Percentiles rank a stretch among this genome's conserved stretches.
These are phyloP conservation scores for Neonectria neomacrospora DNA, from an alignment of 2,329 filamentous ascomycete genomes.

Conservation along the genomic window DNA sequence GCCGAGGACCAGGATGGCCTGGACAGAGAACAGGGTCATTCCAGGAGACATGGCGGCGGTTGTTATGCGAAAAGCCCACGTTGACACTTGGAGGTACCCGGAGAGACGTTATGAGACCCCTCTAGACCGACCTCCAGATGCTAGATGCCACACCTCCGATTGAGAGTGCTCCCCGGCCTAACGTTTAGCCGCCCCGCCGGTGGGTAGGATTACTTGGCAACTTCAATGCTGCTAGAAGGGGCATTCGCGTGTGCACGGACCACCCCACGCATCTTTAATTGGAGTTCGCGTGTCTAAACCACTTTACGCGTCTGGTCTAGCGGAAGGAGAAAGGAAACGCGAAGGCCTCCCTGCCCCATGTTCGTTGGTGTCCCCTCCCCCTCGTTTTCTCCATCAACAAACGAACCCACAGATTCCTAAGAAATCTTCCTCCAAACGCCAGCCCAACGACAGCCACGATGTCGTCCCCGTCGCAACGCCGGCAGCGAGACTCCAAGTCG, in stretches of 20 bases:
- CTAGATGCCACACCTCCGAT: slow-evolving; percentile 42
- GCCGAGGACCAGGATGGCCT: slow-evolving; percentile 81
- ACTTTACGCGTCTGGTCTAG: slow-evolving; percentile 54
- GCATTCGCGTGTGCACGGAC: slow-evolving; percentile 44
- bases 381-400: slow-evolving; percentile 41
- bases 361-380: slow-evolving; percentile 38
- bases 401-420: slow-evolving; percentile 34
- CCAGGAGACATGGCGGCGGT: slow-evolving; percentile 71
- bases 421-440: slow-evolving; percentile 27
- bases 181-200: slow-evolving; percentile 47
- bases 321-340: slow-evolving; percentile 35
- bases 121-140: slow-evolving; percentile 49
- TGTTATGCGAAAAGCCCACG: slow-evolving; percentile 26
- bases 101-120: slow-evolving; percentile 42
- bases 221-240: slow-evolving; percentile 5
- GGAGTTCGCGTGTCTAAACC: slow-evolving; percentile 38
- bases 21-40: slow-evolving; percentile 80
- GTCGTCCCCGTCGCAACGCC: slow-evolving; percentile 60
- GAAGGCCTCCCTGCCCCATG: slow-evolving; percentile 35
- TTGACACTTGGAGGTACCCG: slow-evolving; percentile 33
- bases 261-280: slow-evolving; percentile 29
- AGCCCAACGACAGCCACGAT: slow-evolving; percentile 43
- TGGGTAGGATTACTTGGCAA: background rate
- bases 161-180: slow-evolving; percentile 40
- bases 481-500: slow-evolving; percentile 58